Evolutionary conservation across 2,329 filamentous ascomycete species (phyloP), one percentile per base, ranked within the genome.

Genomic region (Aspergillus quadricinctus): DNA sequence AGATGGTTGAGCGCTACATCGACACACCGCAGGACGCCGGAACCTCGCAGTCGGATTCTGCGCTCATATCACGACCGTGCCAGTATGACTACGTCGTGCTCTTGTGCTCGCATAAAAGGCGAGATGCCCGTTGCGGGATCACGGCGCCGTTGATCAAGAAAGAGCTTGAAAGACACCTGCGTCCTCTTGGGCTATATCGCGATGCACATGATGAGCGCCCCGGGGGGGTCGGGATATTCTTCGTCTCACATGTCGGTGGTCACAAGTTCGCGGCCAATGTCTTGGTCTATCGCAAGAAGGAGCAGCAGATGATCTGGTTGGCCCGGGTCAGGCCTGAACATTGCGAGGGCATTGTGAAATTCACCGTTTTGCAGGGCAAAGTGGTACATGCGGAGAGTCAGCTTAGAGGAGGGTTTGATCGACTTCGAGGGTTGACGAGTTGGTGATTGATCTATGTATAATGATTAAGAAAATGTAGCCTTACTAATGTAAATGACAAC

Each of bases 191-290:
- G 0, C 76, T 96, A 11, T 89, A 87, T 70, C 86, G 92, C 35
- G 92, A 96, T 70, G 75, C 90, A 9, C 86, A 92, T 69, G 92
- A 96, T 70, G 86, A 90, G 71, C 79, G 92, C 48, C 88, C 90
- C 0, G 91, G 92, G 7, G 92, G 92, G 8, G 91, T 92, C 1
- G 92, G 90, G 1, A 89, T 96, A 57, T 95, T 94, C 77, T 96
- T 93, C 69, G 92, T 96, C 63, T 92, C 86, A 58, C 92, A 97
- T 69, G 90, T 96, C 4, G 92, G 93, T 35, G 93, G 92, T 0
- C 92, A 97, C 78, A 96, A 96, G 78, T 97, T 93, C 77, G 87
- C 87, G 49, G 92, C 92, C 28, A 97, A 97, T 69, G 85, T 96
- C 61, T 87, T 97, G 77, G 78, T 97, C 0, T 97, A 97, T 72